These are phyloP conservation scores for Paraurostyla sp. DNA, from an alignment of 73 alveolate genomes.

Conservation along the genomic window DNA sequence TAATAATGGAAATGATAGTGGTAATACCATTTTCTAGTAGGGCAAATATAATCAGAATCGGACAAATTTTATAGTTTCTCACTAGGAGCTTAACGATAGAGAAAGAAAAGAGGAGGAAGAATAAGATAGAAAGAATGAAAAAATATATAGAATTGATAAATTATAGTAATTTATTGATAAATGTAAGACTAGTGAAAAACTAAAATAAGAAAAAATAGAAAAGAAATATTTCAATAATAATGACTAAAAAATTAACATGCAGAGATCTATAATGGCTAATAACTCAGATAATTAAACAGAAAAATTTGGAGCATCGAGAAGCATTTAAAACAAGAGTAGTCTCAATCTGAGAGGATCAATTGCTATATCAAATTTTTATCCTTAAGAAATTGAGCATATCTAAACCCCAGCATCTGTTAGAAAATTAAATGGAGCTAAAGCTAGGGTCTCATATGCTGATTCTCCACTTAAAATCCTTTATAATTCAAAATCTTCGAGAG, in stretches of 20 bases:
- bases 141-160: conserved; percentile 16
- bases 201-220: not conserved
- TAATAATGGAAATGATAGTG: not conserved
- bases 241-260: not conserved
- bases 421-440: too few species aligned
- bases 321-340: too few species aligned
- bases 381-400: too few species aligned
- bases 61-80: not conserved
- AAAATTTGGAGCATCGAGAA: too few species aligned
- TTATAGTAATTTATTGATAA: not conserved
- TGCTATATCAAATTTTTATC: too few species aligned
- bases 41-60: not conserved
- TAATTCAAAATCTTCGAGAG: too few species aligned
- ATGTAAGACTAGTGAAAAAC: conserved; percentile 32
- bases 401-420: too few species aligned
- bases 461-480: too few species aligned
- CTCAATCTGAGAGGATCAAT: too few species aligned
- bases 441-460: too few species aligned
- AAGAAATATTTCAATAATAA: not conserved
- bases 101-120: not conserved
- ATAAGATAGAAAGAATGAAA: not conserved
- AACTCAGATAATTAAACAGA: too few species aligned
- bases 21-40: too few species aligned
- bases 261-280: not conserved
- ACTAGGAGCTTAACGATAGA: not conserved